Evolutionary conservation across 441 rosid species (phyloP).

Genomic region (Populus hybrid): DNA sequence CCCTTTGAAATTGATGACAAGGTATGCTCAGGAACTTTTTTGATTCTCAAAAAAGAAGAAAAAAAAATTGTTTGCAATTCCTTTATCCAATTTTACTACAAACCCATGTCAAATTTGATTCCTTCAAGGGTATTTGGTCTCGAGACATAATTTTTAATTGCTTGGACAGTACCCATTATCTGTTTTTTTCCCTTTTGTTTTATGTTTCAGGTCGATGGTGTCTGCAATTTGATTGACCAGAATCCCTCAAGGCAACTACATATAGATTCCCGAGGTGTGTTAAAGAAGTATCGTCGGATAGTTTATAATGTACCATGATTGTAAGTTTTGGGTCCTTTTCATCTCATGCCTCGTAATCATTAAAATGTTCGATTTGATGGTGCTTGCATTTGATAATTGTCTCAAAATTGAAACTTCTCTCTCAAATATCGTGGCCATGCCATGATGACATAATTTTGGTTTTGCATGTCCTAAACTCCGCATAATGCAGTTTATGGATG

Average conservation of each 20-base stretch:
- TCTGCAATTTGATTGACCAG: slow-evolving; percentile 18
- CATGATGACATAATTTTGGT: background rate
- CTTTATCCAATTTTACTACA: background rate
- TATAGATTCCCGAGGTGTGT: slow-evolving; percentile 14
- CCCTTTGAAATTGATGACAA: slow-evolving; percentile 15
- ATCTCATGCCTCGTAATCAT: background rate
- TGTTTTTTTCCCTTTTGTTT: background rate
- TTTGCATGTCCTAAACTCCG: background rate
- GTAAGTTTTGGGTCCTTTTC: background rate
- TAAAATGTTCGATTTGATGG: background rate
- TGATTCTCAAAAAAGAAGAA: background rate
- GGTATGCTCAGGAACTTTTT: slow-evolving; percentile 17
- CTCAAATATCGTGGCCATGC: background rate
- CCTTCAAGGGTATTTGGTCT: background rate
- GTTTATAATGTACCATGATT: background rate
- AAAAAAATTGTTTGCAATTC: background rate
- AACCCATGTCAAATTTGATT: background rate
- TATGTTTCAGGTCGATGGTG: slow-evolving; percentile 19
- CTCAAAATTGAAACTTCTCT: background rate
- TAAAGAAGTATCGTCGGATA: background rate
- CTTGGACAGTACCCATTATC: background rate
- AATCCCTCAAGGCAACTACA: background rate
- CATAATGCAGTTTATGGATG: background rate
- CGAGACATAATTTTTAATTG: background rate
- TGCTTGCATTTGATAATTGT: background rate